These are phyloP conservation scores for Parathielavia hyrcaniae DNA, from an alignment of 495 filamentous ascomycete species.

Conservation along the genomic window DNA sequence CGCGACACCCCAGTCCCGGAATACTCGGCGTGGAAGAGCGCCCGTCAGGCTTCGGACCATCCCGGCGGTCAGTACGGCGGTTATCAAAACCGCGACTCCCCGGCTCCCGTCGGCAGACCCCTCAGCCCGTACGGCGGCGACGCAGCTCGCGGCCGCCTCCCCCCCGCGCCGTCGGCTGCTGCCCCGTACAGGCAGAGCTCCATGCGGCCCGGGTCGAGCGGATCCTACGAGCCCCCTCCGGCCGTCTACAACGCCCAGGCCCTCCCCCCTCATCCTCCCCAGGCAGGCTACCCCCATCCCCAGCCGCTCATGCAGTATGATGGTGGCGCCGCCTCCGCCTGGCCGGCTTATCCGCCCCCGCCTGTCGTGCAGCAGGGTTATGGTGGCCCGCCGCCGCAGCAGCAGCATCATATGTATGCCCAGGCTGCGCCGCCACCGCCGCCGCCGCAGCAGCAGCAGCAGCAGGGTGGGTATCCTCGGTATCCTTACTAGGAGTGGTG, in stretches of 20 bases:
- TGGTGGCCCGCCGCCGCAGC: constrained; percentile 20
- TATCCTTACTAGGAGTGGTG: constrained; percentile 16
- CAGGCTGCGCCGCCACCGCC: constrained; percentile 18
- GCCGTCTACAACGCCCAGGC: constrained; percentile 29
- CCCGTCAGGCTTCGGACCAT: constrained; percentile 28
- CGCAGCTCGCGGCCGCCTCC: constrained; percentile 22
- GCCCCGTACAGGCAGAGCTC: constrained; percentile 39
- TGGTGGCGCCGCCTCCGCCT: constrained; percentile 3
- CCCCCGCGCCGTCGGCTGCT: constrained; percentile 1
- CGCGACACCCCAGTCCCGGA: constrained; percentile 58
- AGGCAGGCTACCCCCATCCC: constrained; percentile 12
- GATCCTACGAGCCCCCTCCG: constrained; percentile 43
- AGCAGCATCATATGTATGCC: constrained; percentile 16
- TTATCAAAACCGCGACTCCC: constrained; percentile 37
- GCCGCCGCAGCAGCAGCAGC: constrained; percentile 17
- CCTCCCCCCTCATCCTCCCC: constrained; percentile 16
- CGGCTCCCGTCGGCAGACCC: constrained; percentile 34
- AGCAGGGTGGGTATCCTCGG: constrained; percentile 17
- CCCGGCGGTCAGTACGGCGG: constrained; percentile 18
- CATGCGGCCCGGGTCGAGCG: constrained; percentile 39
- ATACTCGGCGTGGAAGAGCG: constrained; percentile 42
- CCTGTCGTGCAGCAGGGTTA: constrained; percentile 15
- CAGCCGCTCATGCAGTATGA: neutral
- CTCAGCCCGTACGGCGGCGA: constrained; percentile 35
- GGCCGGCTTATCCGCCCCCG: constrained; percentile 16